Base-by-base conservation (phyloP, 2,329 filamentous ascomycete genomes). In the Colletotrichum sp. region DNA sequence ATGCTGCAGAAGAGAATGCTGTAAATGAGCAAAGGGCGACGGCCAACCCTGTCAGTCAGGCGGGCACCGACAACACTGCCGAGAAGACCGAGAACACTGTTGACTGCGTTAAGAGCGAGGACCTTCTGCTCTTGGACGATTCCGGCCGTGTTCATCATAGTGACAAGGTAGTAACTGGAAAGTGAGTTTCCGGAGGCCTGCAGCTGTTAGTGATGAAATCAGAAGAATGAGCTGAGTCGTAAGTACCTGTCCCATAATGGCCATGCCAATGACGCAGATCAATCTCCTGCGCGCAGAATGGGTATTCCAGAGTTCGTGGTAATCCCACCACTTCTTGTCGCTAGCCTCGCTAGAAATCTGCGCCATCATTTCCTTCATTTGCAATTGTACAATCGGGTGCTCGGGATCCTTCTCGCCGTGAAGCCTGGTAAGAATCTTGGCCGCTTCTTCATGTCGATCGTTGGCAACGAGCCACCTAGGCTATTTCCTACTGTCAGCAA, bases 291-390 rank as follows among this genome's bases (percentile, higher is more conserved):
- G 85, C 2, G 88, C 87, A 2, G 86, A 85, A 57, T 85, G 85
- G 5, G 85, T 88, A 79, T 88, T 88, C 85, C 89, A 89, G 1
- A 91, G 85, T 72, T 89, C 89, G 57, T 85, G 84, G 79, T 90
- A 91, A 78, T 91, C 89, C 87, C 88, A 91, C 88, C 88, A 90
- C 66, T 86, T 85, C 83, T 90, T 90, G 76, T 90, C 89, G 2
- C 88, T 88, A 9, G 87, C 88, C 70, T 89, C 87, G 7, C 84
- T 84, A 15, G 87, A 86, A 67, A 88, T 87, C 71, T 87, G 85
- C 7, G 81, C 81, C 24, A 86, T 79, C 83, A 89, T 87, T 75
- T 91, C 88, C 77, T 87, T 86, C 77, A 90, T 85, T 79, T 90
- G 88, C 7, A 91, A 83, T 77, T 87, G 85, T 3, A 91, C 90